phyloP scores from a whole-genome alignment of 495 filamentous ascomycete species.

The Talaromyces wortmannii region DNA sequence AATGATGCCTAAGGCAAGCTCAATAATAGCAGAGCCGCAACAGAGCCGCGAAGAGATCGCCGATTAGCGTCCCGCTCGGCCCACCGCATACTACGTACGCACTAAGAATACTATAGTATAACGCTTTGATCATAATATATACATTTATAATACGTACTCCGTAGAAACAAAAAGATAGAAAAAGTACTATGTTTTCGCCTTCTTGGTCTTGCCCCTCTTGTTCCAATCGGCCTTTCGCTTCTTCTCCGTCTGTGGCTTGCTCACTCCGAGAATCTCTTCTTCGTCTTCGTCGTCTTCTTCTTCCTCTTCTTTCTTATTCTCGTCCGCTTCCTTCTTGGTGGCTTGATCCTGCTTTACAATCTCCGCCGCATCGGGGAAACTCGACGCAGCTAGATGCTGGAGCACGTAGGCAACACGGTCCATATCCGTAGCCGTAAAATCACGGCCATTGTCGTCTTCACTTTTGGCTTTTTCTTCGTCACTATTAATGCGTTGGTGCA shows the following conservation, averaged over 20 bases:
- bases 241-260: not conserved
- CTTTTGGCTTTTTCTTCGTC: not conserved
- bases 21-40: too few relatives aligned
- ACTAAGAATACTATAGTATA: too few relatives aligned
- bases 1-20: too few relatives aligned
- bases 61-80: too few relatives aligned
- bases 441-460: not conserved
- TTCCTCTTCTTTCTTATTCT: not conserved
- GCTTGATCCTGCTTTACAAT: not conserved
- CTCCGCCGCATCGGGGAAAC: slow-evolving; percentile 8
- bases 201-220: not conserved
- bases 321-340: not conserved
- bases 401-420: slow-evolving; percentile 65
- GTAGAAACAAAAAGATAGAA: too few relatives aligned
- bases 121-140: too few relatives aligned
- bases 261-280: slow-evolving; percentile 1
- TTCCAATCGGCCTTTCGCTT: not conserved
- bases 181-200: not conserved
- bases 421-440: slow-evolving; percentile 49
- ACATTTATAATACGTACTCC: too few relatives aligned
- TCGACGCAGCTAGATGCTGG: slow-evolving; percentile 23
- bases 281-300: not conserved
- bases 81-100: too few relatives aligned
- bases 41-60: too few relatives aligned
- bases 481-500: slow-evolving; percentile 38